These are phyloP conservation scores for Psilocybe cyanescens DNA, from an alignment of 768 basidiomycete genomes.

Conservation along the genomic window DNA sequence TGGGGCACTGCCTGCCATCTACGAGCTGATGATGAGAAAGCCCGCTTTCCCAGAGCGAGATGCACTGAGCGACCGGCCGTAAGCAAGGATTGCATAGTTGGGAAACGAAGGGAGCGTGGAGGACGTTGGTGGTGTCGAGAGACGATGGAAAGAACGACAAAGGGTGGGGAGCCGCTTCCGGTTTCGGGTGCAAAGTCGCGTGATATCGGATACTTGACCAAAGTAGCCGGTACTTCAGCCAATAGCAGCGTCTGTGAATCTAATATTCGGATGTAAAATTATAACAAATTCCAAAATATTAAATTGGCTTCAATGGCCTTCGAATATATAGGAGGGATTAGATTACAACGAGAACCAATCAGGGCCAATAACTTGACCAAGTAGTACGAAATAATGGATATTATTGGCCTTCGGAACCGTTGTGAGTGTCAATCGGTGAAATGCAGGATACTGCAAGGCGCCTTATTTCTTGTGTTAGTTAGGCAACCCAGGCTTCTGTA, in stretches of 20 bases:
- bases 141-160: slow-evolving; percentile 5
- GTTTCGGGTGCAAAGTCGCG: slow-evolving; percentile 25
- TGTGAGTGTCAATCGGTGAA: too few relatives aligned
- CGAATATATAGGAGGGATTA: too few relatives aligned
- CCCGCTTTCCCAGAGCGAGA: slow-evolving; percentile 24
- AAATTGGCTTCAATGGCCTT: too few relatives aligned
- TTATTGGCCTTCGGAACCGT: too few relatives aligned
- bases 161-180: slow-evolving; percentile 22
- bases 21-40: slow-evolving; percentile 26
- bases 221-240: slow-evolving; percentile 23
- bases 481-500: too few relatives aligned
- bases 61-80: slow-evolving; percentile 20
- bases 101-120: not conserved
- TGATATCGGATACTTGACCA: slow-evolving; percentile 26
- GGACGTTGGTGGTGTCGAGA: slow-evolving; percentile 14
- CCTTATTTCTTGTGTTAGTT: too few relatives aligned
- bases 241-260: slow-evolving; percentile 16
- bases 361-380: too few relatives aligned
- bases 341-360: too few relatives aligned
- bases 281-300: too few relatives aligned
- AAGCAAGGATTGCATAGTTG: slow-evolving; percentile 26
- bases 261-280: slow-evolving; percentile 2
- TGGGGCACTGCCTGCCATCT: slow-evolving; percentile 51
- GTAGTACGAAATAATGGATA: too few relatives aligned
- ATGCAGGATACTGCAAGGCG: too few relatives aligned